Base-by-base conservation (phyloP, 2,329 filamentous ascomycete species). In the Pseudogymnoascus sp. region DNA sequence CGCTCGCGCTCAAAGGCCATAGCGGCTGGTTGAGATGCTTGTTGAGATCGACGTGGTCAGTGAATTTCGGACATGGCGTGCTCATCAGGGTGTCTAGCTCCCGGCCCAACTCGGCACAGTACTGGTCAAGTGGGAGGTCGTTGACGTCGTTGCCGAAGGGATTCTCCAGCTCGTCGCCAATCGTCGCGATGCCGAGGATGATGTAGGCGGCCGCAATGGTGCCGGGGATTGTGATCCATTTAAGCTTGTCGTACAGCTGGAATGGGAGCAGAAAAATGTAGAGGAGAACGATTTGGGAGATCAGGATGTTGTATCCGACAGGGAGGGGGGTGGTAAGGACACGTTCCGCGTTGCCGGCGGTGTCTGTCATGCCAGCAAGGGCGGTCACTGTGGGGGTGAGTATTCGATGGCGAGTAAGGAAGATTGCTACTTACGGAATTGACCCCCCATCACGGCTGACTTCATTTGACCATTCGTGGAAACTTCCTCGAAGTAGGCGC, bases 101-200 rank as follows among this genome's bases (percentile, higher is more conserved):
- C 34, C 82, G 75, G 21, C 88, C 84, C 44, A 95, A 81, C 70
- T 92, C 88, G 38, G 87, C 82, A 76, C 90, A 95, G 79, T 87
- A 96, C 12, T 81, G 78, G 71, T 93, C 90, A 2, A 93, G 80
- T 0, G 89, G 88, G 44, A 93, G 77, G 74, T 95, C 90, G 72
- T 95, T 95, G 69, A 93, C 90, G 67, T 95, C 90, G 67, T 86
- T 81, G 64, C 90, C 90, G 73, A 95, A 95, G 5, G 90, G 90
- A 71, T 95, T 91, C 75, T 95, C 90, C 67, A 95, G 89, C 75
- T 95, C 90, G 66, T 85, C 85, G 40, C 90, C 90, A 70, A 93
- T 93, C 66, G 84, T 80, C 3, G 85, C 82, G 53, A 95, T 84
- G 23, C 89, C 89, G 65, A 95, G 84, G 73, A 95, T 93, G 68